These are phyloP conservation scores for Aureobasidium zeae DNA, from an alignment of 2,329 filamentous ascomycete species.

Conservation along the genomic window DNA sequence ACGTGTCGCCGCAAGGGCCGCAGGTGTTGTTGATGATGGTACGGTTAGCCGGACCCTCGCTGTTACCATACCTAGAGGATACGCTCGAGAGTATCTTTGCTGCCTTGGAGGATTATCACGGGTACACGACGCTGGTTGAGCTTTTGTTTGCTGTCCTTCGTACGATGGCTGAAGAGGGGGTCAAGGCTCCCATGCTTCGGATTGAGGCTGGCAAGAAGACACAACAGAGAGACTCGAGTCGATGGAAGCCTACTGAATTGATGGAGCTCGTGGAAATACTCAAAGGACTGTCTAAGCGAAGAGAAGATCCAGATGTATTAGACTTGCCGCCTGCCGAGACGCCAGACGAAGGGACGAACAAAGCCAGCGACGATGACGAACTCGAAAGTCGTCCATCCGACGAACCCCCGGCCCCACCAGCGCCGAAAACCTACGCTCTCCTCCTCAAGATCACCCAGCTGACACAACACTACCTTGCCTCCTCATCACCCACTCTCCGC, in stretches of 20 bases:
- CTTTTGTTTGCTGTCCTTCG: constrained; percentile 73
- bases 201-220: constrained; percentile 28
- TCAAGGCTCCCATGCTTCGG: constrained; percentile 46
- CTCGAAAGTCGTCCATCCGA: neutral
- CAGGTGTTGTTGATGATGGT: constrained; percentile 94
- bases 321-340: constrained; percentile 17
- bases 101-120: constrained; percentile 89
- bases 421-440: constrained; percentile 65
- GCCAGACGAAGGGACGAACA: neutral
- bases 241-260: constrained; percentile 30
- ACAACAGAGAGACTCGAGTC: neutral
- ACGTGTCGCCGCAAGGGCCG: constrained; percentile 82
- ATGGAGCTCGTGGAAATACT: constrained; percentile 33
- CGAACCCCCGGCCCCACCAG: constrained; percentile 38
- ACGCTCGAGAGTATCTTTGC: constrained; percentile 85
- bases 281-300: constrained; percentile 1
- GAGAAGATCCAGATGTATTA: neutral
- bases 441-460: constrained; percentile 72
- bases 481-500: constrained; percentile 68
- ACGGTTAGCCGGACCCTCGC: constrained; percentile 65
- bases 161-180: constrained; percentile 74
- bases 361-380: constrained; percentile 2
- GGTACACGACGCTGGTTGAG: constrained; percentile 79
- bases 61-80: constrained; percentile 87
- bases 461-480: constrained; percentile 84